These are phyloP conservation scores for Myrica gale DNA, from an alignment of 306 rosid species.

Conservation along the genomic window DNA sequence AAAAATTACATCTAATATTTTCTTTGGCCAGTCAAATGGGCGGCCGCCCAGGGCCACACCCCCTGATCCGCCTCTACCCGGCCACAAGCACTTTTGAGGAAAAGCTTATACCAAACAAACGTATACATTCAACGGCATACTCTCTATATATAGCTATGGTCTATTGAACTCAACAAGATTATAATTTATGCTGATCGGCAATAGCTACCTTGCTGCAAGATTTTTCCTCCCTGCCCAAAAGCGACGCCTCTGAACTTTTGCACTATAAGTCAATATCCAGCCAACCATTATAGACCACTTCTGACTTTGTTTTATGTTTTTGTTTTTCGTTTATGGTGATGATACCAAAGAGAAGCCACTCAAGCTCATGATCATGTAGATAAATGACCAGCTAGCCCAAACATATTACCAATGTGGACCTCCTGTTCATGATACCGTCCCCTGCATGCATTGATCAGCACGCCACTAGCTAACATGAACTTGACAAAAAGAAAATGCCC, in stretches of 20 bases:
- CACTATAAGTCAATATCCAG: neutral
- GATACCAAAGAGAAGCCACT: neutral
- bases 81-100: too few relatives aligned
- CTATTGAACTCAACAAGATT: too few relatives aligned
- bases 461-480: conserved; percentile 1
- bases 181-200: too few relatives aligned
- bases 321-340: neutral
- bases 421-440: neutral
- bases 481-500: conserved; percentile 4
- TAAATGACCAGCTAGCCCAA: neutral
- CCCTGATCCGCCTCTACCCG: too few relatives aligned
- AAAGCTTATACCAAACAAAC: too few relatives aligned
- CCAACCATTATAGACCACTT: neutral
- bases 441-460: conserved; percentile 3
- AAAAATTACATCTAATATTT: too few relatives aligned
- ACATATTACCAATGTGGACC: neutral
- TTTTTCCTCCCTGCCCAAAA: too few relatives aligned
- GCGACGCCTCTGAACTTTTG: neutral
- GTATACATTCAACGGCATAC: too few relatives aligned
- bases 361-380: neutral
- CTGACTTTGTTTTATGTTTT: neutral
- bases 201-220: neutral
- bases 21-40: too few relatives aligned
- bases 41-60: too few relatives aligned
- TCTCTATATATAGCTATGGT: too few relatives aligned